Evolutionary conservation across 1,139 yeast genomes (phyloP), one percentile per base, ranked within the genome.

Genomic region (Casaregolazyma suthepensis): DNA sequence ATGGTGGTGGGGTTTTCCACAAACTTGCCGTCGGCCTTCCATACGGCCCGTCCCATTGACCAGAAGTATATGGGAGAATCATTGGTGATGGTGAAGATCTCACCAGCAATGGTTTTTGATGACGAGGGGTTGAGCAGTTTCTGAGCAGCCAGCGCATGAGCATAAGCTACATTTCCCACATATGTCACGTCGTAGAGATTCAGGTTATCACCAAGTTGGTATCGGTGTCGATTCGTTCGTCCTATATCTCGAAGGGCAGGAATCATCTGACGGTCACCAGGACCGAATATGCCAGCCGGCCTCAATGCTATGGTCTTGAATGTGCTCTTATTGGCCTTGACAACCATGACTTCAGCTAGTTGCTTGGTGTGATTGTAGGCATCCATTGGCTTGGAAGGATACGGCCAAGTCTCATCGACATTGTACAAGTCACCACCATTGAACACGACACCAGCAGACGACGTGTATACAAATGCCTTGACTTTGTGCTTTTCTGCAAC

Each of bases 121-220:
- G 69, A 58, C 15, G 63, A 56, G 1, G 79, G 71, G 51, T 77
- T 74, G 52, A 89, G 71, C 18, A 91, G 71, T 69, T 83, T 83
- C 62, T 85, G 75, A 1, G 97, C 95, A 1, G 98, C 99, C 53
- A 93, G 75, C 9, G 93, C 90, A 70, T 94, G 99, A 5, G 97
- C 85, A 71, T 90, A 96, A 0, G 99, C 99, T 20, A 94, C 98
- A 69, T 94, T 94, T n/a, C 97, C 98, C n/a, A 87, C 99, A 65
- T 90, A 94, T 0, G 98, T 90, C 86, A 96, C 90, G 68, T 94
- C 99, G 65, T 93, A 94, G 56, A 94, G 72, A 66, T 93, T 93
- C 68, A 87, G 82, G 71, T 94, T 94, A 68, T 88, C 93, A 59
- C 99, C 99, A 51, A 94, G 76, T 70, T 94, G 99, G 70, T 88